Evolutionary conservation across 805 yeast species (phyloP), one percentile per base, ranked within the genome.

Genomic region (Saturnispora ahearnii): DNA sequence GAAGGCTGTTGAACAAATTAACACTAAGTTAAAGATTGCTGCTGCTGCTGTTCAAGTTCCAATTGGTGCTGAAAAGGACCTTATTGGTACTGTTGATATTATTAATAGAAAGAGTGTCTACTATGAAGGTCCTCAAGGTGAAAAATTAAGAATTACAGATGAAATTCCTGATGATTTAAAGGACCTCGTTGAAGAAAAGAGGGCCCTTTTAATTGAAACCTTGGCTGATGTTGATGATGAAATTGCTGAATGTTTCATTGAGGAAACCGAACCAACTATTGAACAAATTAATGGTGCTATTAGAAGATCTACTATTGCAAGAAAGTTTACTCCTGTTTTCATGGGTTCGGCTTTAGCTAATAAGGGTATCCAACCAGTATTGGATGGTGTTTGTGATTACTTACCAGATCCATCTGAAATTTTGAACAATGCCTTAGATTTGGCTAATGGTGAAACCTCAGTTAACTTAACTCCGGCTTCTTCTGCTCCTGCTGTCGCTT

Each of bases 311-410:
- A 93, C 99, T 18, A 91, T 91, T 69, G 95, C 90, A 31, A 82
- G 97, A 72, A 86, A 79, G 65, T 93, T 93, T 74, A 88, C 98
- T 12, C 99, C 99, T n/a, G 98, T 93, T n/a, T 74, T 91, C 57
- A 93, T 93, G 97, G 99, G 99, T 22, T 88, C 97, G 45, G 99
- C 99, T 18, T 76, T 93, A 56, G 99, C 98, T 51, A 93, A 93
- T 72, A 87, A 83, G 57, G 96, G 97, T 68, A 77, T 93, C 56
- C 99, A 93, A 73, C 90, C 90, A 22, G 96, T 91, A 34, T 74
- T 93, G 59, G 97, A 93, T 67, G 93, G 97, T 38, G 96, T 93
- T 53, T 91, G 91, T 57, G 97, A 91, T 66, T 93, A 82, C 69
- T 77, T 93, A 61, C 99, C 99, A 43, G 82, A 91, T 66, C 99